Conservation (phyloP, 768 basidiomycete genomes). For the Lentinula raphanica region DNA sequence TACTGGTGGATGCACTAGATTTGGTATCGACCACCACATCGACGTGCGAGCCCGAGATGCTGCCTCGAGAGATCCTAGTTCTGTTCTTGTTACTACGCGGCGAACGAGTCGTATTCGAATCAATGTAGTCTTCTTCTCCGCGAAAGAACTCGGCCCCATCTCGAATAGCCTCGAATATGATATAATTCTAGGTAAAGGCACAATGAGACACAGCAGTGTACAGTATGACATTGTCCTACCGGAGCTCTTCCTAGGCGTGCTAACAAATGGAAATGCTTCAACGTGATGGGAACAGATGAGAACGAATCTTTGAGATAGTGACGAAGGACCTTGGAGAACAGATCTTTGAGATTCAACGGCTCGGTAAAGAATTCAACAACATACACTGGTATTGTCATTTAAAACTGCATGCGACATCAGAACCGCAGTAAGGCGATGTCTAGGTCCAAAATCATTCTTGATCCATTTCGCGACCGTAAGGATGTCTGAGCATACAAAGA, state of each 20-base stretch:
- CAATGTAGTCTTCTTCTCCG: slow-evolving; percentile 65
- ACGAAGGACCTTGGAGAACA: slow-evolving; percentile 42
- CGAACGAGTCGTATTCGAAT: slow-evolving; percentile 16
- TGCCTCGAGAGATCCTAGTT: slow-evolving; percentile 36
- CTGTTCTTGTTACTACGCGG: slow-evolving; percentile 16
- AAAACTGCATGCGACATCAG: slow-evolving; percentile 73
- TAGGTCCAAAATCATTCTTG: slow-evolving; percentile 49
- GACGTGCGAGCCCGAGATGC: slow-evolving; percentile 6
- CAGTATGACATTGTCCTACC: slow-evolving; percentile 32
- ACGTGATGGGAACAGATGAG: slow-evolving; percentile 56
- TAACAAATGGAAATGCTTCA: slow-evolving; percentile 73
- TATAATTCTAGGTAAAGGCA: slow-evolving; percentile 34
- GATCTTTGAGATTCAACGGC: not conserved
- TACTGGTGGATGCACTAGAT: slow-evolving; percentile 16
- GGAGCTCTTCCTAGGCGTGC: slow-evolving; percentile 60
- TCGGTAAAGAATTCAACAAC: slow-evolving; percentile 16
- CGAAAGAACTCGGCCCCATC: slow-evolving; percentile 63
- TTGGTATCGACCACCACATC: slow-evolving; percentile 14
- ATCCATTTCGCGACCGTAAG: slow-evolving; percentile 58
- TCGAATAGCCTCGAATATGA: slow-evolving; percentile 58
- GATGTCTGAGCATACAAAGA: slow-evolving; percentile 36
- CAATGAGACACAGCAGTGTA: not conserved
- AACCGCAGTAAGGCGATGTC: slow-evolving; percentile 53
- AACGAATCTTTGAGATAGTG: slow-evolving; percentile 31
- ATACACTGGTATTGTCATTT: slow-evolving; percentile 50